A percentile compares a stretch with the other conserved stretches of the same genome.
These are phyloP conservation scores for Fragilaria crotonensis DNA, from an alignment of 108 stramenopile genomes.

Conservation along the genomic window DNA sequence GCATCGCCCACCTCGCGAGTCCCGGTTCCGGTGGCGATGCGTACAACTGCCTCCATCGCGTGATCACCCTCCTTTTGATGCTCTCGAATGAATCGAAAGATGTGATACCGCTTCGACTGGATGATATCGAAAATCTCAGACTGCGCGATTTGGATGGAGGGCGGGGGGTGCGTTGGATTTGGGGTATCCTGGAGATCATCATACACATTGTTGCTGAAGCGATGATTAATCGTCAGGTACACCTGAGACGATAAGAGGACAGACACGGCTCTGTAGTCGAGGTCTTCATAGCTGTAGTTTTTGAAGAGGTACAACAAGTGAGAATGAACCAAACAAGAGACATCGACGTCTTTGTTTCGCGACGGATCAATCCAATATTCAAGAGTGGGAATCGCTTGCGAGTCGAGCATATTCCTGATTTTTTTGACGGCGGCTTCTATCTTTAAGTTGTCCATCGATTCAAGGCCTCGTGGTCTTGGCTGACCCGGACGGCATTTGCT, in stretches of 20 bases:
- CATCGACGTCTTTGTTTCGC: conserved; percentile 71
- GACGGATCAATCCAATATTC: conserved; percentile 95
- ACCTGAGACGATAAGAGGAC: conserved; percentile 92
- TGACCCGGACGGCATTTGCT: conserved; percentile 73
- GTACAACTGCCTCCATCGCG: conserved; percentile 93
- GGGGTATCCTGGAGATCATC: conserved; percentile 87
- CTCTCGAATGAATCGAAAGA: conserved; percentile 86
- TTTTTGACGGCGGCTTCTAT: conserved; percentile 71
- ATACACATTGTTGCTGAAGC: conserved; percentile 85
- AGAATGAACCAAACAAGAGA: conserved; percentile 88
- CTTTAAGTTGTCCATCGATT: conserved; percentile 71
- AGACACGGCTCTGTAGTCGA: conserved; percentile 88
- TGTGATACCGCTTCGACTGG: conserved; percentile 85
- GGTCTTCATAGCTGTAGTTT: conserved; percentile 87
- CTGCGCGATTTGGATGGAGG: conserved; percentile 91
- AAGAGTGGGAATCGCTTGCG: conserved; percentile 87
- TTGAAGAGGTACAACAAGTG: conserved; percentile 97
- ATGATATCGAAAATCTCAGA: conserved; percentile 94
- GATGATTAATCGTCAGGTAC: conserved; percentile 94
- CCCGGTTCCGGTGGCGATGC: conserved; percentile 93
- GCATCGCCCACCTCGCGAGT: conserved; percentile 48
- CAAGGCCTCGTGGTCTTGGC: conserved; percentile 77
- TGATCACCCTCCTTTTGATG: conserved; percentile 80
- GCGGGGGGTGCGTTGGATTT: conserved; percentile 81
- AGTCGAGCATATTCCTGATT: conserved; percentile 69